These are phyloP conservation scores for Tylopilus balloui DNA, from an alignment of 768 basidiomycete genomes.

Conservation along the genomic window DNA sequence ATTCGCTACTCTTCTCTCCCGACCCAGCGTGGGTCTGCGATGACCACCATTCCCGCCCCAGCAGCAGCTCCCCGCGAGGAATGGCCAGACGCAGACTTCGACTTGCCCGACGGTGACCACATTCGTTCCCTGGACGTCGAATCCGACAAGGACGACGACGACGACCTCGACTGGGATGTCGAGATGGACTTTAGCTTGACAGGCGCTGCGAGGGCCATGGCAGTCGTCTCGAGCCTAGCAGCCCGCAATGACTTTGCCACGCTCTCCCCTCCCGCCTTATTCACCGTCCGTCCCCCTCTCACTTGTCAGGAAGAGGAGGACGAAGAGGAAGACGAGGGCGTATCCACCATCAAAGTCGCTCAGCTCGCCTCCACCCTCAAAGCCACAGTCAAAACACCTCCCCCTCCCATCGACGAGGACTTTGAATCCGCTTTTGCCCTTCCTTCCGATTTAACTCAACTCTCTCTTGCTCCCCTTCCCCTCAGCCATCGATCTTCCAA, in stretches of 20 bases:
- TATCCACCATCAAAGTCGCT: slow-evolving; percentile 77
- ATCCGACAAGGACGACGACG: slow-evolving; percentile 61
- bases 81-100: slow-evolving; percentile 87
- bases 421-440: slow-evolving; percentile 81
- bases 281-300: slow-evolving; percentile 65
- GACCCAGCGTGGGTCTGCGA: neutral
- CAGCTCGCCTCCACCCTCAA: slow-evolving; percentile 40
- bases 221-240: slow-evolving; percentile 36
- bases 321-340: slow-evolving; percentile 75
- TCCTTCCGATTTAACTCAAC: slow-evolving; percentile 72
- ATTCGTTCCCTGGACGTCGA: slow-evolving; percentile 55
- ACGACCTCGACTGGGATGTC: slow-evolving; percentile 66
- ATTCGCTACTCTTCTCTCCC: neutral
- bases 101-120: slow-evolving; percentile 69
- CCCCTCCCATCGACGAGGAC: slow-evolving; percentile 56
- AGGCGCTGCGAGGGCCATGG: slow-evolving; percentile 45
- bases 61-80: slow-evolving; percentile 63
- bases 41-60: slow-evolving; percentile 61
- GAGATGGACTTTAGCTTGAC: slow-evolving; percentile 67
- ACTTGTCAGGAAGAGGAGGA: slow-evolving; percentile 44
- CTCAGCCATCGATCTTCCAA: slow-evolving; percentile 77
- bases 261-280: slow-evolving; percentile 21
- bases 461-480: slow-evolving; percentile 76
- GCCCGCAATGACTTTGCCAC: slow-evolving; percentile 40
- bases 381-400: slow-evolving; percentile 25